phyloP scores from a whole-genome alignment of 1,139 yeast genomes.

The Scheffersomyces quercinus region DNA sequence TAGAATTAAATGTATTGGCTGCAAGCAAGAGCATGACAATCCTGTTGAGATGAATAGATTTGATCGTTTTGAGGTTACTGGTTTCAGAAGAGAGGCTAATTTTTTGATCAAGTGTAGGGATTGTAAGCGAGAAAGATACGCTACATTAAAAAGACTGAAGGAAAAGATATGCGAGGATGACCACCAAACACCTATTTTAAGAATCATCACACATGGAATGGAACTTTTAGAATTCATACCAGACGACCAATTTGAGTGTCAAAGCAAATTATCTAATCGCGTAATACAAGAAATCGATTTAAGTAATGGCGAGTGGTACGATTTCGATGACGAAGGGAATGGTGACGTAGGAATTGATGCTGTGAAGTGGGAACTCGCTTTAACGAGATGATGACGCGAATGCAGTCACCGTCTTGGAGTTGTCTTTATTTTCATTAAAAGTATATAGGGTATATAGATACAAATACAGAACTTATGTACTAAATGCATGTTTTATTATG shows the following conservation, averaged over 20 bases:
- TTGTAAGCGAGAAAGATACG: conserved; percentile 18
- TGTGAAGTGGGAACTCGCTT: conserved; percentile 11
- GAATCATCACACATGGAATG: conserved; percentile 18
- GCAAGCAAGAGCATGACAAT: conserved; percentile 17
- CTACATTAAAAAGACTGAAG: conserved; percentile 11
- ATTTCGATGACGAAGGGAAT: conserved; percentile 15
- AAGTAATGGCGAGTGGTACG: conserved; percentile 20
- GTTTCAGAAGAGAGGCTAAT: conserved; percentile 18
- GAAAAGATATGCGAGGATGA: conserved; percentile 9
- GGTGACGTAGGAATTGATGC: conserved; percentile 16
- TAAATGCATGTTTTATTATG: too few species aligned
- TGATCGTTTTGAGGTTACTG: conserved; percentile 15
- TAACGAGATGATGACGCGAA: not conserved
- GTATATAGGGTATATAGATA: too few species aligned
- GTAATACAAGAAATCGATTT: conserved; percentile 17
- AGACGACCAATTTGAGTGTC: conserved; percentile 18
- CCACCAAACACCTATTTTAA: conserved; percentile 11
- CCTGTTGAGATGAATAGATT: conserved; percentile 20
- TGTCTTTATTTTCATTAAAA: too few species aligned
- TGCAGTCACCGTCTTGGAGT: too few species aligned
- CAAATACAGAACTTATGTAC: too few species aligned
- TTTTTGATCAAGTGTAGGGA: conserved; percentile 18
- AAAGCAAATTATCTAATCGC: conserved; percentile 9
- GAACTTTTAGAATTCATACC: conserved; percentile 18
- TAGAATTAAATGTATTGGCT: conserved; percentile 17